These are phyloP conservation scores for Penicillium lividum DNA, from an alignment of 495 filamentous ascomycete species.

Conservation along the genomic window DNA sequence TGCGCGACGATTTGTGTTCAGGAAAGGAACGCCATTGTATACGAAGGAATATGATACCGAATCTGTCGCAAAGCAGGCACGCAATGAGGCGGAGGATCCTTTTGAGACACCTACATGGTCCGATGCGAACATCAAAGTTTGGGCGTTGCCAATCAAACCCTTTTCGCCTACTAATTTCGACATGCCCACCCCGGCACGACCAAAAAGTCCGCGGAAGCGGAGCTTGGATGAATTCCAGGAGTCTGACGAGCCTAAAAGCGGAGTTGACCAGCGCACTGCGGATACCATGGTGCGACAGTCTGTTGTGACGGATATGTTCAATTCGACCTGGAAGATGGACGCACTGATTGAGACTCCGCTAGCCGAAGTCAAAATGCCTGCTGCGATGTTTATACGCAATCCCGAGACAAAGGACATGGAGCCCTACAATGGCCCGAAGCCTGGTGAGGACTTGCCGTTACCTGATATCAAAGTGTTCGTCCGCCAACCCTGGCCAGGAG, in stretches of 20 bases:
- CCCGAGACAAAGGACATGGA: slow-evolving; percentile 62
- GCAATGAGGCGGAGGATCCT: slow-evolving; percentile 29
- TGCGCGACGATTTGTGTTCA: slow-evolving; percentile 84
- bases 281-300: slow-evolving; percentile 55
- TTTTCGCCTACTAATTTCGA: slow-evolving; percentile 5
- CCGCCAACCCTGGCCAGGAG: slow-evolving; percentile 81
- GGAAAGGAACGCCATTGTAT: slow-evolving; percentile 71
- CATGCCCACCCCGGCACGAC: slow-evolving; percentile 9
- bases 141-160: slow-evolving; percentile 68
- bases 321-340: slow-evolving; percentile 73
- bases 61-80: slow-evolving; percentile 24
- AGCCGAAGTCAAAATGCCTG: slow-evolving; percentile 64
- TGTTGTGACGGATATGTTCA: slow-evolving; percentile 78
- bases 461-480: slow-evolving; percentile 74
- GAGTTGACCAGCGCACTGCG: slow-evolving; percentile 29
- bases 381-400: slow-evolving; percentile 69
- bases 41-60: slow-evolving; percentile 63
- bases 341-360: slow-evolving; percentile 63
- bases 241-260: slow-evolving; percentile 17
- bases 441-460: slow-evolving; percentile 47
- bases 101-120: slow-evolving; percentile 63
- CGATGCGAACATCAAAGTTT: slow-evolving; percentile 76
- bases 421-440: slow-evolving; percentile 65
- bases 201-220: slow-evolving; percentile 57
- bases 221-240: slow-evolving; percentile 59